Base-by-base conservation (phyloP, 441 rosid species). In the Pelargonium citronellum region DNA sequence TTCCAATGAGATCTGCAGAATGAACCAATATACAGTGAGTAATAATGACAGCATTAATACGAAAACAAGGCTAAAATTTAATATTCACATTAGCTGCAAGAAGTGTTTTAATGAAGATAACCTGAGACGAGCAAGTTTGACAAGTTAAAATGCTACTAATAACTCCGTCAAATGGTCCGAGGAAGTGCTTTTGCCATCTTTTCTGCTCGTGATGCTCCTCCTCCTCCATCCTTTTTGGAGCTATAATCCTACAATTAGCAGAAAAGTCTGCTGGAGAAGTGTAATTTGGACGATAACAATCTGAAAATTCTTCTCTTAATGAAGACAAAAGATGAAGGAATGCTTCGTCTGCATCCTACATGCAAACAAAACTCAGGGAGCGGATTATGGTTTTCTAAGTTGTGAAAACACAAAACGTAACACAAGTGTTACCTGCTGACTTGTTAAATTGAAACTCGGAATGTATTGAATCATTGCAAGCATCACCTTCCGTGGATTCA, bases 301-400 rank as follows among this genome's bases (percentile, higher is more conserved):
- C 84, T 1, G 83, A 81, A 75, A 82, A 79, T 84, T 93, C 96
- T 73, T 85, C 86, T 82, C 91, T 87, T 77, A 93, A 69, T 69
- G 93, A 89, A 24, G 89, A 83, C 30, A 88, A 77, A 7, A 93
- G 82, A 83, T 85, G 97, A 83, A 89, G 90, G 75, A 91, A 82
- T 17, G 98, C 98, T 87, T 93, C 98, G 37, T 85, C 89, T 55
- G 98, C 96, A 82, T 93, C 97, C 98, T 93, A 78, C 55, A 66
- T 66, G 69, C 58, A 22, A 51, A 81, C 65, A 71, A 65, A 82
- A 11, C 63, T 68, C 71, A 70, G 71, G 66, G 65, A 69, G 22
- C 12, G 22, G 43, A 64, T 66, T 22, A 57, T 5, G 49, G 66
- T 46, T 37, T 46, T 8, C 24, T 71, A 27, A 51, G 58, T 39